Base-by-base conservation (phyloP, 2,329 filamentous ascomycete genomes). In the Ophiobolus disseminans region DNA sequence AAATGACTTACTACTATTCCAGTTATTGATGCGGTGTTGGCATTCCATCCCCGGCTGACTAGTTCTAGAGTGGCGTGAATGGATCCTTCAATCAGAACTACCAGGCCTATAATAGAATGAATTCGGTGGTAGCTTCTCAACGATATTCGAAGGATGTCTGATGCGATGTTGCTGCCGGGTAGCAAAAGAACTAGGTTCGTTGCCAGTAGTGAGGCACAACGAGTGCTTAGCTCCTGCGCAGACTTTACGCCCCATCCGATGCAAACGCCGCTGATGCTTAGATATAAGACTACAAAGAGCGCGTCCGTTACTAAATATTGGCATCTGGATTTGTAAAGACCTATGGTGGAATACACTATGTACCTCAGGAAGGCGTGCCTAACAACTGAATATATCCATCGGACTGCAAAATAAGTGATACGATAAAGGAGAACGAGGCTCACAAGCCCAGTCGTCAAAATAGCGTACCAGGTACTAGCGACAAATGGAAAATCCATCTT, bases 141-240 rank as follows among this genome's bases (percentile, higher is more conserved):
- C 2, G 45, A 57, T 13, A 59, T 30, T 19, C 42, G 17, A 14
- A 59, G 14, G 9, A 35, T 14, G 22, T 59, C 26, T 4, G 53
- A 50, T 17, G 30, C 40, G 30, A 55, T n/a, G 8, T 16, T 54
- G 28, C 25, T 19, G 4, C 48, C 16, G 9, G 39, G 48, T 2
- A 54, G 17, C 2, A 51, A 44, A 16, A 59, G 40, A 13, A 55
- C 20, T 4, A 57, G 45, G 31, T 59, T 59, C 2, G 37, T 57
- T 42, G 26, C 26, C 2, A 55, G 38, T 32, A 59, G 22, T 4
- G 23, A 57, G 17, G 56, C 50, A 16, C 28, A 49, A 11, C 22
- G 17, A 36, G 20, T 35, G 9, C 53, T 59, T 3, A 57, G 42
- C n/a, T 59, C 36, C 21, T 52, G 9, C 2, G 34, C 14, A 9